phyloP scores from a whole-genome alignment of 2,329 filamentous ascomycete species.

The Aspergillus alliaceus region DNA sequence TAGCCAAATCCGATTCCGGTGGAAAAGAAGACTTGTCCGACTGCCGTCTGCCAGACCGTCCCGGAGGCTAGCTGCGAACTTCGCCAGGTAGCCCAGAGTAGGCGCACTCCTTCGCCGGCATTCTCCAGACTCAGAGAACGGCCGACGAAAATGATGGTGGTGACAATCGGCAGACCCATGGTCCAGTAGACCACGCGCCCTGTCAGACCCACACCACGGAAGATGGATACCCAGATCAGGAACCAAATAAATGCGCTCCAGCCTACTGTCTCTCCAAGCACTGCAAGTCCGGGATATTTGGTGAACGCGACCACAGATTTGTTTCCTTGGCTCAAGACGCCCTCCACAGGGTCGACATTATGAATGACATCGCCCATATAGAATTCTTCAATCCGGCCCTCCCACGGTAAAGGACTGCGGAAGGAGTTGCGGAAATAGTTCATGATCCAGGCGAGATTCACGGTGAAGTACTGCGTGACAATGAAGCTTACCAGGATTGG shows the following conservation, averaged over 20 bases:
- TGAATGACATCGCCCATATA: conserved; percentile 53
- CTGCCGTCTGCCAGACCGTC: conserved; percentile 60
- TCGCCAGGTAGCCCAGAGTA: conserved; percentile 52
- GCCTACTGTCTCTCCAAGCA: conserved; percentile 58
- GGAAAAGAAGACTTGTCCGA: conserved; percentile 61
- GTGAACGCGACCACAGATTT: conserved; percentile 46
- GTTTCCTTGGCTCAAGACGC: conserved; percentile 40
- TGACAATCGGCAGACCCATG: conserved; percentile 60
- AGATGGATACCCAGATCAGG: conserved; percentile 60
- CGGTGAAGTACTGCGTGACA: conserved; percentile 59
- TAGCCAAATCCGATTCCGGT: conserved; percentile 61
- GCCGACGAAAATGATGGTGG: conserved; percentile 58
- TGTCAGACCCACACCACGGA: conserved; percentile 58
- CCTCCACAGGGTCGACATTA: conserved; percentile 47
- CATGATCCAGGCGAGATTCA: conserved; percentile 61
- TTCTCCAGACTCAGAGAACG: conserved; percentile 56
- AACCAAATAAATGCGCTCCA: conserved; percentile 63
- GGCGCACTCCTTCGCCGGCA: conserved; percentile 52
- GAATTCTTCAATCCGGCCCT: conserved; percentile 52
- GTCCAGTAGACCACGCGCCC: conserved; percentile 62
- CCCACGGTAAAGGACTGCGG: conserved; percentile 56
- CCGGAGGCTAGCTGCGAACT: conserved; percentile 52
- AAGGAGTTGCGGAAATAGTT: conserved; percentile 59
- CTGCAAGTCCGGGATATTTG: conserved; percentile 46
- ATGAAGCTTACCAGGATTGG: conserved; percentile 55